phyloP scores from a whole-genome alignment of 768 basidiomycete species.

The Candolleomyces aberdarensis region DNA sequence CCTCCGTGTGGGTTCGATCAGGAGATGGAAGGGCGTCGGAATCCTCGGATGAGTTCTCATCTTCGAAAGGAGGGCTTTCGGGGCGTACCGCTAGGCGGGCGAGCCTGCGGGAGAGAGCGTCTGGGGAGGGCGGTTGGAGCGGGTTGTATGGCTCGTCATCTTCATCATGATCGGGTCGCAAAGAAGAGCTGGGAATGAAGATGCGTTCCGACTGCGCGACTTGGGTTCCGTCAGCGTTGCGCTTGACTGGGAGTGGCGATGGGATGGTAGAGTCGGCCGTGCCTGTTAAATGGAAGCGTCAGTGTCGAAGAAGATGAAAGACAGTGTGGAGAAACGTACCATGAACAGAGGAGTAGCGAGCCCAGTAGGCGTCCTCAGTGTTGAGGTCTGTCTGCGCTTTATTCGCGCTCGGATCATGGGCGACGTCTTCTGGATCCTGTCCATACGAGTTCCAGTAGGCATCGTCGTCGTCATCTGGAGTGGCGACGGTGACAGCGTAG shows the following conservation, averaged over 20 bases:
- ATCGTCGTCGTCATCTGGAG: slow-evolving; percentile 44
- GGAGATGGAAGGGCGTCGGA: slow-evolving; percentile 15
- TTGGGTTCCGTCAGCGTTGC: slow-evolving; percentile 16
- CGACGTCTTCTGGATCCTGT: slow-evolving; percentile 29
- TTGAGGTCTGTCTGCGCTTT: slow-evolving; percentile 21
- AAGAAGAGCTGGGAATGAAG: slow-evolving; percentile 27
- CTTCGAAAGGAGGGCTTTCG: slow-evolving; percentile 20
- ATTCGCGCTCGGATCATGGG: slow-evolving; percentile 11
- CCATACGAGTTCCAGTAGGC: slow-evolving; percentile 72
- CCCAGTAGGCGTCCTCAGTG: slow-evolving; percentile 72
- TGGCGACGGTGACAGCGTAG: slow-evolving; percentile 19
- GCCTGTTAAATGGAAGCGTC: slow-evolving; percentile 35
- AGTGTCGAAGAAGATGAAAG: background rate
- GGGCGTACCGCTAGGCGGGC: slow-evolving; percentile 29
- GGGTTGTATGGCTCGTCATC: slow-evolving; percentile 34
- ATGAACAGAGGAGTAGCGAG: slow-evolving; percentile 66
- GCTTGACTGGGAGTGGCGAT: slow-evolving; percentile 37
- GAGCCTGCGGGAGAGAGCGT: slow-evolving; percentile 37
- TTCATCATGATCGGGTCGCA: slow-evolving; percentile 20
- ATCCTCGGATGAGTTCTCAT: slow-evolving; percentile 21
- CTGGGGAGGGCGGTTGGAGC: slow-evolving; percentile 40
- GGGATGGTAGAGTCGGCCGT: slow-evolving; percentile 72
- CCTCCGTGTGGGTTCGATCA: slow-evolving; percentile 12
- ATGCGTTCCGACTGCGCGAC: slow-evolving; percentile 19
- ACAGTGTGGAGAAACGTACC: slow-evolving; percentile 36